phyloP scores from a whole-genome alignment of 768 basidiomycete genomes.

The Nevesoporus exiguus region DNA sequence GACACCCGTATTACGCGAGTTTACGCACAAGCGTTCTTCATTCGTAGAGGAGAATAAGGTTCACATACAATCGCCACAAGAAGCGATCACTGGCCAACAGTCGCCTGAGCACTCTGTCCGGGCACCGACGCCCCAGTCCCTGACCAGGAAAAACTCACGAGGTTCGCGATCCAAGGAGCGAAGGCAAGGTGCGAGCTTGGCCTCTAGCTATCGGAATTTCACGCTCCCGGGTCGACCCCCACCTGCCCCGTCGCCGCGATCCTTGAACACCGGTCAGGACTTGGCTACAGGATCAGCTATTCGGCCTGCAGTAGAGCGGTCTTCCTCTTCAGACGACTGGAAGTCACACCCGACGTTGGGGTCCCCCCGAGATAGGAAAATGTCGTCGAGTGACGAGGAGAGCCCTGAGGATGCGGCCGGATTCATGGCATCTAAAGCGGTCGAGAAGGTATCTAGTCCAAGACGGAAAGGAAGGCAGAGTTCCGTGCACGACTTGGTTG shows the following conservation, averaged over 20 bases:
- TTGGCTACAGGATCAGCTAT: not conserved
- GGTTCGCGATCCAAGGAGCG: conserved; percentile 38
- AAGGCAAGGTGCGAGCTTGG: conserved; percentile 10
- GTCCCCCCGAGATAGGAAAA: conserved; percentile 28
- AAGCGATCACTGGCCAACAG: conserved; percentile 30
- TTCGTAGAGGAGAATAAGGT: conserved; percentile 49
- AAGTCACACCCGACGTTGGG: conserved; percentile 36
- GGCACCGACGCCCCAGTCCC: conserved; percentile 18
- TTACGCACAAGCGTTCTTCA: conserved; percentile 71
- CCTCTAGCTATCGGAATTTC: conserved; percentile 9
- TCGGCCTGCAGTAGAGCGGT: conserved; percentile 12
- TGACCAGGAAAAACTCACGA: conserved; percentile 16
- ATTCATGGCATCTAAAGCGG: conserved; percentile 21
- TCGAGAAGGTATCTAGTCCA: conserved; percentile 25
- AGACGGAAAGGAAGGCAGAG: conserved; percentile 57
- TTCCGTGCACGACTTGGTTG: conserved; percentile 81
- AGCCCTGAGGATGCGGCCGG: conserved; percentile 47
- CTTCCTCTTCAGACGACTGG: conserved; percentile 47
- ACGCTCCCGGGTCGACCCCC: conserved; percentile 4
- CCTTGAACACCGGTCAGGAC: conserved; percentile 12
- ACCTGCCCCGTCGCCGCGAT: conserved; percentile 1
- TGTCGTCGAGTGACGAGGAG: conserved; percentile 56
- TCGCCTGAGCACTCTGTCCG: conserved; percentile 4
- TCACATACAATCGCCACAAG: conserved; percentile 29
- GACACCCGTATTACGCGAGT: conserved; percentile 58